Evolutionary conservation across 371 early-diverging fungal genomes (phyloP).

Genomic region (Mycotypha africana): DNA sequence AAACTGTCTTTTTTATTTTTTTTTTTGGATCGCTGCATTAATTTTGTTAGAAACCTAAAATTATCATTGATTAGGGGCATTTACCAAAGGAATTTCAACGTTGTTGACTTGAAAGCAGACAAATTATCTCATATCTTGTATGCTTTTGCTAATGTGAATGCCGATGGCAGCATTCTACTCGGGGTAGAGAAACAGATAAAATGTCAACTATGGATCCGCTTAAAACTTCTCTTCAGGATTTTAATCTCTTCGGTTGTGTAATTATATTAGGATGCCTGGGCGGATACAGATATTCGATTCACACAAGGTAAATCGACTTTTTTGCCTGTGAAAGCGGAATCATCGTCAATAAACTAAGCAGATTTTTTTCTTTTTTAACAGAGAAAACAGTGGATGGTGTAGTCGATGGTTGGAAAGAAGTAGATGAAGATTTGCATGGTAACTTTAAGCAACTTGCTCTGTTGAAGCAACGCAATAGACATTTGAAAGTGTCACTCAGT

Average conservation of each 20-base stretch:
- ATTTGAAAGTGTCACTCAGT: conserved; percentile 68
- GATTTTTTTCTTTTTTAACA: background rate
- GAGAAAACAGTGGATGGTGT: conserved; percentile 36
- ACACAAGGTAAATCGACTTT: conserved; percentile 26
- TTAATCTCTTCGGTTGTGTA: no score
- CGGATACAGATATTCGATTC: conserved; percentile 36
- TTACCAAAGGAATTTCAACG: conserved; percentile 62
- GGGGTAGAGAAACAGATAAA: conserved; percentile 37
- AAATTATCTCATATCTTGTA: conserved; percentile 79
- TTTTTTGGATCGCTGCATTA: no score
- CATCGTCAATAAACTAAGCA: no score
- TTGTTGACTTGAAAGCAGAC: conserved; percentile 49
- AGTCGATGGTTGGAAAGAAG: conserved; percentile 46
- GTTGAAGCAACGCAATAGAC: conserved; percentile 60
- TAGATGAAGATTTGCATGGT: conserved; percentile 55
- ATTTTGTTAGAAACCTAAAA: no score
- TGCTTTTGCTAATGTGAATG: conserved; percentile 80
- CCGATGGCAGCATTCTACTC: conserved; percentile 54
- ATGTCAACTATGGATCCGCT: no score
- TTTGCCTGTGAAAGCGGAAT: no score
- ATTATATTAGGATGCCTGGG: conserved; percentile 31
- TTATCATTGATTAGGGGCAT: conserved; percentile 68
- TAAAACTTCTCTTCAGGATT: no score
- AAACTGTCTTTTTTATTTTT: no score
- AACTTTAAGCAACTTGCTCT: conserved; percentile 75